These are phyloP conservation scores for Metarhizium brunneum DNA, from an alignment of 2,329 filamentous ascomycete species.

Conservation along the genomic window DNA sequence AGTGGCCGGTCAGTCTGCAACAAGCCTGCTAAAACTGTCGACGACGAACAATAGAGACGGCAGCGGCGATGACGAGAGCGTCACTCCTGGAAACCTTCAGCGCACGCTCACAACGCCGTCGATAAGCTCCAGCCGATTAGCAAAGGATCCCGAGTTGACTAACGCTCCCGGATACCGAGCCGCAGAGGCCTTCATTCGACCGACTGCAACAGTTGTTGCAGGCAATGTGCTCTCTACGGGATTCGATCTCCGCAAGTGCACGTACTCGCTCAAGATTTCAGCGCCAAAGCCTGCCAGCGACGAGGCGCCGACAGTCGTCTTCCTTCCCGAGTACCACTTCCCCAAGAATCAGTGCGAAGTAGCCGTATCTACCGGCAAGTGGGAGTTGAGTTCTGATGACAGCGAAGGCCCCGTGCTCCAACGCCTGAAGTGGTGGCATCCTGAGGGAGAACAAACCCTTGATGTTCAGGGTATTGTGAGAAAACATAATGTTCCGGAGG, in stretches of 20 bases:
- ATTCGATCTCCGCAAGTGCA: slow-evolving; percentile 74
- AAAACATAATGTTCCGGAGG: slow-evolving; percentile 46
- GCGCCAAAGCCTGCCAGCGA: slow-evolving; percentile 50
- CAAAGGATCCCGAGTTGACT: slow-evolving; percentile 47
- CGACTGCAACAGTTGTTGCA: slow-evolving; percentile 65
- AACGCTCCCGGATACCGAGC: slow-evolving; percentile 69
- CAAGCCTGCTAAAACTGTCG: slow-evolving; percentile 23
- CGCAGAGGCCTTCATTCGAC: slow-evolving; percentile 86
- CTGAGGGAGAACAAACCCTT: slow-evolving; percentile 71
- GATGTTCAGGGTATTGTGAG: slow-evolving; percentile 66
- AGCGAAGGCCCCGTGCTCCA: slow-evolving; percentile 62
- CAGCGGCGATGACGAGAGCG: slow-evolving; percentile 43
- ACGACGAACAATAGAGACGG: slow-evolving; percentile 21
- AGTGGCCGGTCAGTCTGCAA: slow-evolving; percentile 33
- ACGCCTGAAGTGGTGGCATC: slow-evolving; percentile 86
- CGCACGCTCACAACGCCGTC: slow-evolving; percentile 59
- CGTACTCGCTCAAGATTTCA: slow-evolving; percentile 63
- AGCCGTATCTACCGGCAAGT: slow-evolving; percentile 76
- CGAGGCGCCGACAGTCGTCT: slow-evolving; percentile 68
- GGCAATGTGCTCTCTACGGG: slow-evolving; percentile 63
- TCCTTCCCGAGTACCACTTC: slow-evolving; percentile 88
- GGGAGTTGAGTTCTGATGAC: slow-evolving; percentile 71
- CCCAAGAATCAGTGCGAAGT: slow-evolving; percentile 64
- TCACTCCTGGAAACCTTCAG: slow-evolving; percentile 70
- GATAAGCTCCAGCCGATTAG: slow-evolving; percentile 49